A percentile compares a stretch with the other conserved stretches of the same genome.
Evolutionary conservation across 2,329 filamentous ascomycete genomes (phyloP).

Genomic region (Dactylellina cionopaga): DNA sequence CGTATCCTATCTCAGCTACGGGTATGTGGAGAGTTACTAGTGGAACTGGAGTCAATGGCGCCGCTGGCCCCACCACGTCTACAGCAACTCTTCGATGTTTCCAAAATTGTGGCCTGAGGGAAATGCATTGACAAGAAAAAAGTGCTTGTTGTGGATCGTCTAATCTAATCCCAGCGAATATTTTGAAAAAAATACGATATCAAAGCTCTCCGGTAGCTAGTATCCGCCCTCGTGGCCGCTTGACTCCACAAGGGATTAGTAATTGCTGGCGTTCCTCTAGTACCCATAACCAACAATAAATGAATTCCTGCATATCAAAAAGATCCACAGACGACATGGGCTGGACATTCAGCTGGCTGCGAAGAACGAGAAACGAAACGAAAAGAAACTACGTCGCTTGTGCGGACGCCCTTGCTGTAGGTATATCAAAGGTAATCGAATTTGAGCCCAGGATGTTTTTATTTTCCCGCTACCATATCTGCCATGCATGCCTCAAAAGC

Average conservation of each 20-base stretch:
- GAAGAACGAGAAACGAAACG: not conserved
- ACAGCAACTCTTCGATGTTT: no score
- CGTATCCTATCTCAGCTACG: not conserved
- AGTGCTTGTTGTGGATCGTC: no score
- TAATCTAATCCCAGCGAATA: no score
- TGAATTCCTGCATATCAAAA: slow-evolving; percentile 19
- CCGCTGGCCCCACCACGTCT: no score
- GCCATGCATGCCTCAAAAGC: not conserved
- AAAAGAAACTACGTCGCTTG: slow-evolving; percentile 7
- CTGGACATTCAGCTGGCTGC: slow-evolving; percentile 13
- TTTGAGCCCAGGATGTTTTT: not conserved
- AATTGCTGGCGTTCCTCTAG: not conserved
- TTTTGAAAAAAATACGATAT: slow-evolving; percentile 22
- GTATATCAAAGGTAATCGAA: slow-evolving; percentile 17
- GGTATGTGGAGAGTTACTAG: not conserved
- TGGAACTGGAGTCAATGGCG: not conserved
- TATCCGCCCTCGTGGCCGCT: not conserved
- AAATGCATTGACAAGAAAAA: not conserved
- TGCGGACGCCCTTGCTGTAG: slow-evolving; percentile 33
- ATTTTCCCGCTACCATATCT: slow-evolving; percentile 11
- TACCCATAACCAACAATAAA: not conserved
- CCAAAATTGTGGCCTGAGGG: no score
- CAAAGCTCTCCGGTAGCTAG: not conserved
- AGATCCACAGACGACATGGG: slow-evolving; percentile 11
- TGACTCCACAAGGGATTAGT: not conserved